Evolutionary conservation across 495 filamentous ascomycete species (phyloP).

Genomic region (Penicillium samsonianum): DNA sequence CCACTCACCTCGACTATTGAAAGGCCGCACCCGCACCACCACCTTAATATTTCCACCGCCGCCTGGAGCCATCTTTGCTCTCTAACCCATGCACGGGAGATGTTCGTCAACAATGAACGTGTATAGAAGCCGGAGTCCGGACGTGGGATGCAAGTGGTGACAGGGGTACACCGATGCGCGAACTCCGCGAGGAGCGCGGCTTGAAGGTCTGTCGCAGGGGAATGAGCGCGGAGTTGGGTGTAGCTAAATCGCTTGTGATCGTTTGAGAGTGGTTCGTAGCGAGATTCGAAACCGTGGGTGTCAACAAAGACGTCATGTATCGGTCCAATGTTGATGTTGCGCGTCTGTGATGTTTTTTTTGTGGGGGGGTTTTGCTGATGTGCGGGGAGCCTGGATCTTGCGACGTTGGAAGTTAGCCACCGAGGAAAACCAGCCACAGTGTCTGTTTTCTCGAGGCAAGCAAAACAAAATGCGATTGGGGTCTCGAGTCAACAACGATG

Average conservation of each 20-base stretch:
- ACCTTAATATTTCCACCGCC: conserved; percentile 99
- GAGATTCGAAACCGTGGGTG: conserved; percentile 26
- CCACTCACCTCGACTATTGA: conserved; percentile 83
- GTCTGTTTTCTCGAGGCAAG: conserved; percentile 15
- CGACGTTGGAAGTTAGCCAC: conserved; percentile 2
- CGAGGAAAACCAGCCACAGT: conserved; percentile 8
- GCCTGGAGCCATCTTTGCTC: conserved; percentile 65
- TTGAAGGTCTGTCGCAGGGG: conserved; percentile 23
- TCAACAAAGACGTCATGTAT: conserved; percentile 53
- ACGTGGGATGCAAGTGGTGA: conserved; percentile 29
- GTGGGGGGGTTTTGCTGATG: conserved; percentile 12
- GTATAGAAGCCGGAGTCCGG: conserved; percentile 14
- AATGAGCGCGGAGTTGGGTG: conserved; percentile 1
- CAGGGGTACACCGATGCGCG: conserved; percentile 37
- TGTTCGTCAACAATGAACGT: conserved; percentile 18
- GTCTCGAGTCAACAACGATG: conserved; percentile 29
- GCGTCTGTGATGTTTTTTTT: conserved; percentile 29
- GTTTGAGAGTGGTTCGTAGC: conserved; percentile 15
- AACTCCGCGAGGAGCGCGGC: conserved; percentile 44
- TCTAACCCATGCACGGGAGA: conserved; percentile 41
- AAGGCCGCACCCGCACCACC: conserved; percentile 91
- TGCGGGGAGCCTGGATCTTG: conserved; percentile 8
- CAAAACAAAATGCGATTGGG: conserved; percentile 23
- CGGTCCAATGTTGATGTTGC: conserved; percentile 26
- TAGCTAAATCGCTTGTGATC: conserved; percentile 11